Percentiles rank a stretch among this genome's conserved stretches.
Conservation (phyloP, 768 basidiomycete genomes). For the Tephrocybe sp. region DNA sequence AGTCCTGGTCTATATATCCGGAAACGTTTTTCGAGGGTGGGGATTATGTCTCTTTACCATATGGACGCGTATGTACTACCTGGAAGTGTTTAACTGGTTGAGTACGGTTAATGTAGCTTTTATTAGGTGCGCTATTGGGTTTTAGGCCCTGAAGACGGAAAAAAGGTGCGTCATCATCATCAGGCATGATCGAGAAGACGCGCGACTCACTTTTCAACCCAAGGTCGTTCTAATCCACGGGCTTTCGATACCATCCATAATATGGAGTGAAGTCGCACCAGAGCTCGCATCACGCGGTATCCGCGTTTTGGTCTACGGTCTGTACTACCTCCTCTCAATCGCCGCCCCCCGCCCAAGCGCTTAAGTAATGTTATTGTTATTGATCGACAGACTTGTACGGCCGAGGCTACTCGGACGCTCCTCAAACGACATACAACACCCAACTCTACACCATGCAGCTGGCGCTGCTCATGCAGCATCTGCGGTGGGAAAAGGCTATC, state of each 20-base stretch:
- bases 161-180: conserved; percentile 44
- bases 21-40: conserved; percentile 66
- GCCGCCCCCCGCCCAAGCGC: not conserved
- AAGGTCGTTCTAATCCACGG: conserved; percentile 80
- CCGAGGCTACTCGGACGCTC: conserved; percentile 81
- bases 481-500: conserved; percentile 65
- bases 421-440: conserved; percentile 63
- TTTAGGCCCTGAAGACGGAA: conserved; percentile 65
- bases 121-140: conserved; percentile 74
- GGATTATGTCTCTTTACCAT: conserved; percentile 62
- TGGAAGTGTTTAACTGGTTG: not conserved
- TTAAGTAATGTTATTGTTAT: not conserved
- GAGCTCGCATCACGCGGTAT: conserved; percentile 58
- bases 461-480: conserved; percentile 78
- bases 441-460: conserved; percentile 71
- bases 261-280: conserved; percentile 77
- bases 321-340: not conserved
- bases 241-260: conserved; percentile 69
- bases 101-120: not conserved
- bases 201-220: not conserved
- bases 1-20: conserved; percentile 71
- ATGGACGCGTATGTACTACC: conserved; percentile 46
- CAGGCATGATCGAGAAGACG: not conserved
- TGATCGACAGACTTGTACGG: conserved; percentile 67
- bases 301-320: conserved; percentile 76